These are phyloP conservation scores for Thraustochytrium sp. DNA, from an alignment of 352 stramenopile genomes.

Conservation along the genomic window DNA sequence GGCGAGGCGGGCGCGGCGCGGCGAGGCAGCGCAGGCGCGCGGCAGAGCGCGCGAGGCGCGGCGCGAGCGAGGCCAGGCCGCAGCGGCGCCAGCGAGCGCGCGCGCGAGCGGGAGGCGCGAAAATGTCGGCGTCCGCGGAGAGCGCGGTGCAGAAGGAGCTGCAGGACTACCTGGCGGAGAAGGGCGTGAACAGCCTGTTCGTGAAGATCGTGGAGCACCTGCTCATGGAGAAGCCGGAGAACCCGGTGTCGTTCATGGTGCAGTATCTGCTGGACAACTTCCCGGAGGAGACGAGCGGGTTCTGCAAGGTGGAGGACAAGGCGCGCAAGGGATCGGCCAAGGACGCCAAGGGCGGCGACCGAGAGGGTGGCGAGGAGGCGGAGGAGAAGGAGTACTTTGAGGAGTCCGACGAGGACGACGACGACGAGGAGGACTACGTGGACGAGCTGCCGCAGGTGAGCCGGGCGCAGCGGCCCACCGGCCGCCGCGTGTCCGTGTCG, in stretches of 20 bases:
- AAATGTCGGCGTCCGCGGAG: slow-evolving; percentile 25
- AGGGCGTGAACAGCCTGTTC: slow-evolving; percentile 82
- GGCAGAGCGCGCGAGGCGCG: neutral
- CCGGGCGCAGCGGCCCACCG: slow-evolving; percentile 60
- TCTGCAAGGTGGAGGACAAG: slow-evolving; percentile 45
- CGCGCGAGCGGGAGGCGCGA: neutral
- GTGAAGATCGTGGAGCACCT: slow-evolving; percentile 83
- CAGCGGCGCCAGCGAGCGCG: neutral
- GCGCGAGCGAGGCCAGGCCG: no score
- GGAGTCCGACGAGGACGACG: slow-evolving; percentile 74
- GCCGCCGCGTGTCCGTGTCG: slow-evolving; percentile 75
- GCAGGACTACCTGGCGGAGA: slow-evolving; percentile 80
- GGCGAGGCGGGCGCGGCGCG: no score
- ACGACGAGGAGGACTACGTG: slow-evolving; percentile 63
- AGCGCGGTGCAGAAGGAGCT: slow-evolving; percentile 71
- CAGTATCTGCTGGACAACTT: slow-evolving; percentile 79
- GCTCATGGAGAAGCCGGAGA: slow-evolving; percentile 75
- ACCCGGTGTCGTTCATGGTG: slow-evolving; percentile 76
- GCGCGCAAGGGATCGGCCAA: slow-evolving; percentile 37
- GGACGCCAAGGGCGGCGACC: slow-evolving; percentile 47
- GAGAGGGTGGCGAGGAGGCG: slow-evolving; percentile 51
- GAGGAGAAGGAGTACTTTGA: slow-evolving; percentile 64
- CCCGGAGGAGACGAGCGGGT: slow-evolving; percentile 63
- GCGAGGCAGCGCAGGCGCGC: no score
- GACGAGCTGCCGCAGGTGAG: slow-evolving; percentile 68